Evolutionary conservation across 306 rosid species (phyloP).

Genomic region (Prunus kanzakura): DNA sequence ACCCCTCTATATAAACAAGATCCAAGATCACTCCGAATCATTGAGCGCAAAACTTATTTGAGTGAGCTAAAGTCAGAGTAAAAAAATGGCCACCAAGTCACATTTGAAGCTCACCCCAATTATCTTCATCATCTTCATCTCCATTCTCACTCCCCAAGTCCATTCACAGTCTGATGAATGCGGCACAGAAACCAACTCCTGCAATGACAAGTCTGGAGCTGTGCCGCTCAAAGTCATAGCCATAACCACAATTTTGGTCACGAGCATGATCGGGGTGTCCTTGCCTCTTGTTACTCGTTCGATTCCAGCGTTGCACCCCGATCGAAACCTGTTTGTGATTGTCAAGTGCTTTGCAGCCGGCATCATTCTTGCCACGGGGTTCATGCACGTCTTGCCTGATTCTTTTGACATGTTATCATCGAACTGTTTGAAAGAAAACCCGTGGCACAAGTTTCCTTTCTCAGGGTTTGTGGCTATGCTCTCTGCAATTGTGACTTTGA

Average conservation of each 20-base stretch:
- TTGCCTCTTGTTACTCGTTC: slow-evolving; percentile 48
- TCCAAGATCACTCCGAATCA: background rate
- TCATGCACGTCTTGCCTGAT: slow-evolving; percentile 78
- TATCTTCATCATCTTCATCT: slow-evolving; percentile 27
- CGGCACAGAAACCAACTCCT: slow-evolving; percentile 17
- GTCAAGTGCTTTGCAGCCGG: slow-evolving; percentile 64
- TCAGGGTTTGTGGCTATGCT: slow-evolving; percentile 67
- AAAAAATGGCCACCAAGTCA: slow-evolving; percentile 23
- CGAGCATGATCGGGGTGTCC: slow-evolving; percentile 58
- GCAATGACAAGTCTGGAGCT: slow-evolving; percentile 51
- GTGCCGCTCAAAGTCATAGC: slow-evolving; percentile 54
- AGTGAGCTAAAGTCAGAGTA: background rate
- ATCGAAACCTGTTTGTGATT: slow-evolving; percentile 44
- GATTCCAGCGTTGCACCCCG: slow-evolving; percentile 54
- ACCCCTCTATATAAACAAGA: slow-evolving; percentile 5
- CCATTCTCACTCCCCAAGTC: slow-evolving; percentile 19
- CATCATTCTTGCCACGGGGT: slow-evolving; percentile 63
- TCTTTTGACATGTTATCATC: slow-evolving; percentile 61
- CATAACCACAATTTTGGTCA: slow-evolving; percentile 45
- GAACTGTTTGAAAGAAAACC: slow-evolving; percentile 52
- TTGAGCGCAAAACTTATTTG: background rate
- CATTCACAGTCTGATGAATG: slow-evolving; percentile 36
- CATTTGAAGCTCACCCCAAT: slow-evolving; percentile 16
- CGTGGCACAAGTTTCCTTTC: slow-evolving; percentile 76
- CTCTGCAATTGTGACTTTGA: slow-evolving; percentile 53